Percentiles rank a stretch among this genome's conserved stretches.
These are phyloP conservation scores for Ensete ventricosum DNA, from an alignment of 176 grass and related monocot genomes.

Conservation along the genomic window DNA sequence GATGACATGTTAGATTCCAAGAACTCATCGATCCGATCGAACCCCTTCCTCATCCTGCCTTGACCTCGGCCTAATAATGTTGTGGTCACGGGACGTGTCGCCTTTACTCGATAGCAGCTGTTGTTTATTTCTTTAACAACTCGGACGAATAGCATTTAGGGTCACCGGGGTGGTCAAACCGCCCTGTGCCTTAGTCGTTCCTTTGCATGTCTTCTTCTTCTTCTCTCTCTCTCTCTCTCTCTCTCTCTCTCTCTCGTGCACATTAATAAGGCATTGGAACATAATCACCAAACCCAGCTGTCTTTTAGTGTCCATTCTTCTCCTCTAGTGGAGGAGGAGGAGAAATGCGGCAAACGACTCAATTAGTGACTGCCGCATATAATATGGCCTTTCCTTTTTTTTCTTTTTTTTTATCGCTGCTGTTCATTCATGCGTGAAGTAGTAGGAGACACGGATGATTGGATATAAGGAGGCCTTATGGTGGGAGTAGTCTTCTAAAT, in stretches of 20 bases:
- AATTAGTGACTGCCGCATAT: not conserved
- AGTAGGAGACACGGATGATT: not conserved
- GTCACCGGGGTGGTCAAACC: constrained; percentile 9
- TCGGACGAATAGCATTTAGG: not conserved
- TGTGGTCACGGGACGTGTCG: not conserved
- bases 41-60: too few relatives aligned
- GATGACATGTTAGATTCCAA: too few relatives aligned
- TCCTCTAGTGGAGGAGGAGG: not conserved
- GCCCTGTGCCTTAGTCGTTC: not conserved
- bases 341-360: not conserved
- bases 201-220: not conserved
- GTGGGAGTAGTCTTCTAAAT: not conserved
- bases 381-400: not conserved
- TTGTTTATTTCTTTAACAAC: not conserved
- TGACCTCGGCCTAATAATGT: too few relatives aligned
- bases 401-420: too few relatives aligned
- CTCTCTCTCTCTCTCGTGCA: not conserved
- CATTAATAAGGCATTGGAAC: not conserved
- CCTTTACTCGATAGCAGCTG: not conserved
- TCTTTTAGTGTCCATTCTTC: not conserved
- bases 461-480: too few relatives aligned
- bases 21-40: too few relatives aligned
- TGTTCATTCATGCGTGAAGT: not conserved
- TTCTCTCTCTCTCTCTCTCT: not conserved
- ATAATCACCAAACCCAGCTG: not conserved